Evolutionary conservation across 78 protist species (phyloP).

Genomic region (Dictyostelium citrinum): DNA sequence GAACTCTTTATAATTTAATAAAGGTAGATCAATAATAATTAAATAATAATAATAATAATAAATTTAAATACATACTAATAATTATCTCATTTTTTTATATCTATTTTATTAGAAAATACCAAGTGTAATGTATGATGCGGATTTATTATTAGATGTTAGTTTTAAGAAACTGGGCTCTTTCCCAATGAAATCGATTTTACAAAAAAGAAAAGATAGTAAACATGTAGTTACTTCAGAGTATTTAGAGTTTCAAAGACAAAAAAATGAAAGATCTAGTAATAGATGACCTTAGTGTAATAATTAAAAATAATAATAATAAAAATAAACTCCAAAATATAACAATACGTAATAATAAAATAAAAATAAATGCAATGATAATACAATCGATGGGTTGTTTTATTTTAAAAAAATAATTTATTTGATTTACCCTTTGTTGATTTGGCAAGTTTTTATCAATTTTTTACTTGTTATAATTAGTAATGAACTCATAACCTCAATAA

Average conservation of each 20-base stretch:
- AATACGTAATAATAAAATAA: too few species aligned
- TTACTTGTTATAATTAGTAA: too few species aligned
- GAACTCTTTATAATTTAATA: slow-evolving; percentile 50
- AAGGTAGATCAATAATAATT: slow-evolving; percentile 1
- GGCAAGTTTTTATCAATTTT: too few species aligned
- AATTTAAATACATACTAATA: not conserved
- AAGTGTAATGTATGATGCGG: slow-evolving; percentile 44
- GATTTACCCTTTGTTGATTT: too few species aligned
- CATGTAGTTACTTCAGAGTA: slow-evolving; percentile 31
- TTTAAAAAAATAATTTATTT: too few species aligned
- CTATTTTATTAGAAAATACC: not conserved
- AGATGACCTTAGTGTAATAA: not conserved
- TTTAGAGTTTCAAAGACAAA: slow-evolving; percentile 33
- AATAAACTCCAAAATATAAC: not conserved
- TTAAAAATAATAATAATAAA: not conserved
- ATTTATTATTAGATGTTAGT: slow-evolving; percentile 36
- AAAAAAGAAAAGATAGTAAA: slow-evolving; percentile 59
- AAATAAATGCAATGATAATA: too few species aligned
- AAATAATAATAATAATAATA: not conserved
- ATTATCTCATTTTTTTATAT: not conserved
- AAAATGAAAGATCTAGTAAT: not conserved
- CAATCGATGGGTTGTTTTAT: too few species aligned
- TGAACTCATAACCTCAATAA: too few species aligned
- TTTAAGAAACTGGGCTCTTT: slow-evolving; percentile 50
- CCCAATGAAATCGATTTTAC: slow-evolving; percentile 35